Conservation (phyloP, 345 rosid genomes). For the Linum lewisii region DNA sequence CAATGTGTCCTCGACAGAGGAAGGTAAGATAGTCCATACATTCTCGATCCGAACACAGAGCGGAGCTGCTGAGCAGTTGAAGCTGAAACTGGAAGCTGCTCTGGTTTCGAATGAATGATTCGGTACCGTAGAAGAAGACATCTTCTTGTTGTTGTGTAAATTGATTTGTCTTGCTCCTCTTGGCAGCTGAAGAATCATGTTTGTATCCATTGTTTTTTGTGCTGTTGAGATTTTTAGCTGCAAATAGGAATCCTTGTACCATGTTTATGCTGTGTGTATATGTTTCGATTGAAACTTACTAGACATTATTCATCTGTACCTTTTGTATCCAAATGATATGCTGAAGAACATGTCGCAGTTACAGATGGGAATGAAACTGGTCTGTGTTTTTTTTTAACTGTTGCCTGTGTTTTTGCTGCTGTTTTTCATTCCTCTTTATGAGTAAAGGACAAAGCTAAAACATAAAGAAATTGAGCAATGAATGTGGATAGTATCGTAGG, state of each 20-base stretch:
- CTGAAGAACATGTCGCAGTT: no score
- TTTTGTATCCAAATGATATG: no score
- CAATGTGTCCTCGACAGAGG: conserved; percentile 46
- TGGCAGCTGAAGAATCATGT: no score
- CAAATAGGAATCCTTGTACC: not conserved
- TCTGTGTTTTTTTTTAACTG: no score
- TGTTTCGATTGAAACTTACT: not conserved
- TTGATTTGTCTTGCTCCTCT: not conserved
- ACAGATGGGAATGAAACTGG: no score
- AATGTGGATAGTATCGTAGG: no score
- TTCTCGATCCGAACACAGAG: conserved; percentile 53
- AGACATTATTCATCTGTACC: no score
- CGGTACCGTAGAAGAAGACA: conserved; percentile 1
- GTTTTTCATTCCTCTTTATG: no score
- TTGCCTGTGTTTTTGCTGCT: no score
- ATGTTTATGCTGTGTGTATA: not conserved
- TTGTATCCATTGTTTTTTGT: not conserved
- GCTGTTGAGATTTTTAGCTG: no score
- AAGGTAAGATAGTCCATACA: conserved; percentile 60
- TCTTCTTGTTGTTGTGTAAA: not conserved
- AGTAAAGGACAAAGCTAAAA: no score
- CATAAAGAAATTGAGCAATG: no score
- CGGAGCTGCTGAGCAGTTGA: conserved; percentile 74
- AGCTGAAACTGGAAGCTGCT: conserved; percentile 63
- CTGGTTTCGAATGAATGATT: conserved; percentile 33